A percentile compares a stretch with the other conserved stretches of the same genome.
Evolutionary conservation across 2,329 filamentous ascomycete species (phyloP).

Genomic region (Dendrostoma leiphaemia): DNA sequence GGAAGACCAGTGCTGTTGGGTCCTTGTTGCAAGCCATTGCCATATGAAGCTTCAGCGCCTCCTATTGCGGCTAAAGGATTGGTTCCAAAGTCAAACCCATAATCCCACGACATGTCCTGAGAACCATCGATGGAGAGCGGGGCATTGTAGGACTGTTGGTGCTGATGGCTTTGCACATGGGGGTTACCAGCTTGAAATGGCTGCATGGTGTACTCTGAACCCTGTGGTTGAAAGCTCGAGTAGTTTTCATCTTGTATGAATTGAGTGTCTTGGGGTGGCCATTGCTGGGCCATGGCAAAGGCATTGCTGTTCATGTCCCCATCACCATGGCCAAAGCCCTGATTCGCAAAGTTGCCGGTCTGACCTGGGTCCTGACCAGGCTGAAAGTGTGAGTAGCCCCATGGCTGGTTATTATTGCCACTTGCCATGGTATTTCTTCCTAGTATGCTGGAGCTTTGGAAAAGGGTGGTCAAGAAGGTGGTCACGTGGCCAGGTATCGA

Average conservation of each 20-base stretch:
- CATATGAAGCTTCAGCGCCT: slow-evolving; percentile 1
- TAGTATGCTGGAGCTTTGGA: not conserved
- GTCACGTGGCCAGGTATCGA: slow-evolving; percentile 6
- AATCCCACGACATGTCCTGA: slow-evolving; percentile 13
- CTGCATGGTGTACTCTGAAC: slow-evolving; percentile 12
- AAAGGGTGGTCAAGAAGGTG: not conserved
- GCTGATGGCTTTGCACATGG: slow-evolving; percentile 13
- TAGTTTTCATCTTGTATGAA: slow-evolving; percentile 7
- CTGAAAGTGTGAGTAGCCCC: slow-evolving; percentile 16
- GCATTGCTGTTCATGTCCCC: slow-evolving; percentile 8
- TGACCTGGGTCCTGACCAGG: slow-evolving; percentile 13
- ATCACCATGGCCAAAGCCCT: slow-evolving; percentile 8
- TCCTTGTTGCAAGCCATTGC: slow-evolving; percentile 6
- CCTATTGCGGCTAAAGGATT: slow-evolving; percentile 7
- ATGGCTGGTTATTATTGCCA: slow-evolving; percentile 18
- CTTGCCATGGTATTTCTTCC: slow-evolving; percentile 7
- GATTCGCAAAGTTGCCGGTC: slow-evolving; percentile 10
- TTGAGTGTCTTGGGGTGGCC: slow-evolving; percentile 14
- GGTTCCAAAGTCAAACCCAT: slow-evolving; percentile 11
- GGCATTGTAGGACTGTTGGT: slow-evolving; percentile 12
- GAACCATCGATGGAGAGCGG: slow-evolving; percentile 9
- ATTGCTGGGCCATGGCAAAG: slow-evolving; percentile 15
- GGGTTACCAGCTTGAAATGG: slow-evolving; percentile 1
- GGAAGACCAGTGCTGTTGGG: slow-evolving; percentile 5
- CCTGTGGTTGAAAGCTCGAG: slow-evolving; percentile 9